These are phyloP conservation scores for Lactarius trivialis DNA, from an alignment of 768 basidiomycete species.

Conservation along the genomic window DNA sequence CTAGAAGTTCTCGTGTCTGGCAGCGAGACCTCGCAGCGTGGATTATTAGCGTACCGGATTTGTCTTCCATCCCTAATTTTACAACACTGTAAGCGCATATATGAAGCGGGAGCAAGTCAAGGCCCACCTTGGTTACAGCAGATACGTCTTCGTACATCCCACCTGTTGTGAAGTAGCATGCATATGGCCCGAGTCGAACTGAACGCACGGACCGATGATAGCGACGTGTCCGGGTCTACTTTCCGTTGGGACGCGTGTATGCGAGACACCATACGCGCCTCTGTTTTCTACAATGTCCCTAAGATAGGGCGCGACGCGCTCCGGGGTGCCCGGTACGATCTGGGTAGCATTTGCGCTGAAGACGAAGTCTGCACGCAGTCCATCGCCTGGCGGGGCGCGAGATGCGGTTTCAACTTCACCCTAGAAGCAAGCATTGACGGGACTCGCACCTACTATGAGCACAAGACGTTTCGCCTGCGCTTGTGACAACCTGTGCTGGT, in stretches of 20 bases:
- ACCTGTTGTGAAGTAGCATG: constrained; percentile 30
- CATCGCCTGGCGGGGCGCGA: constrained; percentile 50
- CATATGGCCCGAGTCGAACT: not conserved
- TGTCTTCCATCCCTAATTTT: constrained; percentile 69
- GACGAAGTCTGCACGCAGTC: constrained; percentile 74
- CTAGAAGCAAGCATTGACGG: not conserved
- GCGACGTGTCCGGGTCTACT: constrained; percentile 86
- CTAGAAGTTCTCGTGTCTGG: constrained; percentile 20
- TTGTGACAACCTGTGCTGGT: constrained; percentile 39
- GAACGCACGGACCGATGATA: constrained; percentile 53
- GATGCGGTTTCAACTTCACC: not conserved
- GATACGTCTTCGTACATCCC: constrained; percentile 92
- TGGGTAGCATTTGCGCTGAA: constrained; percentile 59
- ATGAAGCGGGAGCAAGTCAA: not conserved
- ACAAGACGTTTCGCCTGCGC: constrained; percentile 67
- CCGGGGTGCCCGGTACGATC: constrained; percentile 43
- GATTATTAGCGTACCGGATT: constrained; percentile 51
- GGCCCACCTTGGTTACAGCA: constrained; percentile 67
- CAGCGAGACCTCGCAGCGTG: not conserved
- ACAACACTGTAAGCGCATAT: constrained; percentile 14
- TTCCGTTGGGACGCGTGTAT: constrained; percentile 84
- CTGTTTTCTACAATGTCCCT: constrained; percentile 56
- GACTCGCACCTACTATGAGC: constrained; percentile 61
- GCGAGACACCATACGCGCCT: constrained; percentile 79
- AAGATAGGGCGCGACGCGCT: constrained; percentile 67